phyloP scores from a whole-genome alignment of 805 yeast genomes.

The Wickerhamiella hasegawae region DNA sequence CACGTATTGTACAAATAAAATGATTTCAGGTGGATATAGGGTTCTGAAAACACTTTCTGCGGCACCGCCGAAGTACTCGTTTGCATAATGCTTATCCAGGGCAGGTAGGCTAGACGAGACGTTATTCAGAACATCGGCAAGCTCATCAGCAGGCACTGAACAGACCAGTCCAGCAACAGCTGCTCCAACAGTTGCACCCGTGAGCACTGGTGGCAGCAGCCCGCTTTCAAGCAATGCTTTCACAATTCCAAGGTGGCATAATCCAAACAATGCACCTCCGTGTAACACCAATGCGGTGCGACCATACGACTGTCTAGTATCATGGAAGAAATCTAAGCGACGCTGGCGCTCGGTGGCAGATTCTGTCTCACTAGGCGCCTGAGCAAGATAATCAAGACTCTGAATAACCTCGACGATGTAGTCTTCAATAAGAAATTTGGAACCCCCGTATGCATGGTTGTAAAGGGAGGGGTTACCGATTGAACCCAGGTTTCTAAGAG shows the following conservation, averaged over 20 bases:
- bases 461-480: constrained; percentile 66
- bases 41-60: constrained; percentile 60
- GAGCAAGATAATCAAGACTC: constrained; percentile 46
- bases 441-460: constrained; percentile 72
- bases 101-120: constrained; percentile 15
- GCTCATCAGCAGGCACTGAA: constrained; percentile 49
- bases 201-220: constrained; percentile 66
- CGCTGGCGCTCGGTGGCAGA: constrained; percentile 21
- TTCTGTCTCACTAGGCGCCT: constrained; percentile 9
- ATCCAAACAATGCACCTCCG: constrained; percentile 89
- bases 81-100: constrained; percentile 12
- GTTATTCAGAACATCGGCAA: constrained; percentile 27
- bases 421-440: constrained; percentile 76
- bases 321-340: constrained; percentile 59
- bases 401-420: constrained; percentile 62
- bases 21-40: constrained; percentile 77
- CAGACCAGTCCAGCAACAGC: constrained; percentile 80
- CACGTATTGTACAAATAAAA: constrained; percentile 65
- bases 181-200: constrained; percentile 91
- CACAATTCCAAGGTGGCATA: constrained; percentile 87
- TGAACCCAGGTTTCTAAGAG: constrained; percentile 82
- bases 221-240: constrained; percentile 64
- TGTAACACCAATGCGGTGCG: constrained; percentile 80
- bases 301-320: constrained; percentile 74
- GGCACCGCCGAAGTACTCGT: constrained; percentile 26